Evolutionary conservation across 495 filamentous ascomycete species (phyloP).

Genomic region (Thozetella sp.): DNA sequence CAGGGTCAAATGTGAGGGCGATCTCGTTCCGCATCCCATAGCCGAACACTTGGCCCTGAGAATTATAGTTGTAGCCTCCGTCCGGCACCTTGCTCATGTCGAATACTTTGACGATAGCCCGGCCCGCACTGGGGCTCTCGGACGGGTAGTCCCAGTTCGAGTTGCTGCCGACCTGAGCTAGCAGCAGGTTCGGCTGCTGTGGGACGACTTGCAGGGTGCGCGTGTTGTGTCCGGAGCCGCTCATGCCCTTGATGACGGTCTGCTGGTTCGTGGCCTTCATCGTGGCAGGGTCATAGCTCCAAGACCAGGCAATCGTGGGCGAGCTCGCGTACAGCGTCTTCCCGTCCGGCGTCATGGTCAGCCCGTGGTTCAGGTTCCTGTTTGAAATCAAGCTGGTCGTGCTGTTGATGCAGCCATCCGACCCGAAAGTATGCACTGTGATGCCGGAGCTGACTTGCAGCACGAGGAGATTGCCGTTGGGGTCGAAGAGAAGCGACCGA

Average conservation of each 20-base stretch:
- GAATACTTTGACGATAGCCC: constrained; percentile 64
- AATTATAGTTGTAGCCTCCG: constrained; percentile 49
- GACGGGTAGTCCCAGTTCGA: constrained; percentile 59
- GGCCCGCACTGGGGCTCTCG: constrained; percentile 47
- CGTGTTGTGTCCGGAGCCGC: constrained; percentile 56
- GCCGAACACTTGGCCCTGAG: constrained; percentile 56
- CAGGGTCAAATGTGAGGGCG: constrained; percentile 61
- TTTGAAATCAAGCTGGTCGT: constrained; percentile 34
- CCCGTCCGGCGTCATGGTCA: constrained; percentile 62
- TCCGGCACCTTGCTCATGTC: constrained; percentile 45
- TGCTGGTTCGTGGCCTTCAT: constrained; percentile 42
- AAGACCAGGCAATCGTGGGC: constrained; percentile 55
- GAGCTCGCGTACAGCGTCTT: constrained; percentile 65
- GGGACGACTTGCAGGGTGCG: constrained; percentile 56
- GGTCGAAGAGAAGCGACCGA: constrained; percentile 31
- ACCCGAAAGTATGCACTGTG: constrained; percentile 48
- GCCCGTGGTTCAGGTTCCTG: constrained; percentile 61
- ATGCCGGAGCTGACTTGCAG: constrained; percentile 56
- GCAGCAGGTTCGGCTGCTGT: constrained; percentile 45
- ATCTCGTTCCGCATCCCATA: constrained; percentile 73
- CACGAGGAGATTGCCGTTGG: constrained; percentile 50
- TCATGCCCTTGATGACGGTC: constrained; percentile 57
- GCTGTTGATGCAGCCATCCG: constrained; percentile 51
- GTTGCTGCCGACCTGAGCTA: constrained; percentile 60
- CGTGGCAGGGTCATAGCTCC: constrained; percentile 55